Evolutionary conservation across 2,329 filamentous ascomycete species (phyloP), one percentile per base, ranked within the genome.

Genomic region (Thielaviopsis punctulata): DNA sequence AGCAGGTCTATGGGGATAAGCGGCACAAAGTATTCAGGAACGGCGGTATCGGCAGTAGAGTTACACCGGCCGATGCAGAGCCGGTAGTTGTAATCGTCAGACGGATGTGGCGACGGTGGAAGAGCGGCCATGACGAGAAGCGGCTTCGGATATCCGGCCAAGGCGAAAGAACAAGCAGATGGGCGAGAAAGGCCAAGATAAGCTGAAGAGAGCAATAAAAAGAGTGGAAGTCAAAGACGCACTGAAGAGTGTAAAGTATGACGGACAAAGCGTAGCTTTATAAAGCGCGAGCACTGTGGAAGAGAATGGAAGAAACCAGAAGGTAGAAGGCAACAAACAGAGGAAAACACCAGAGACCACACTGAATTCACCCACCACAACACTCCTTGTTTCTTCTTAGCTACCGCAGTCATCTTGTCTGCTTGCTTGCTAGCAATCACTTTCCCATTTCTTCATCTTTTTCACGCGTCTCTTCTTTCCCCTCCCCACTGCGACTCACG

Each of bases 401-500:
- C 30, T 15, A 36, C 13, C 30, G 30, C 13, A 9, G 9, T 36
- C 4, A 36, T 36, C n/a, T 4, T 36, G 7, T 9, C 13, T n/a
- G n/a, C n/a, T n/a, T n/a, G n/a, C n/a, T n/a, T n/a, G n/a, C n/a
- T n/a, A n/a, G n/a, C n/a, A n/a, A n/a, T n/a, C n/a, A n/a, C 18
- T 48, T 27, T 21, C 18, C 13, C 9, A 13, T 22, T 19, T 24
- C 36, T 27, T 12, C 25, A 41, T 43, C 21, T 48, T 27, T 18
- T n/a, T n/a, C n/a, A n/a, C 19, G 10, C 33, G 9, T 21, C n/a
- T 27, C 24, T 23, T 25, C 33, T 24, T 49, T 49, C 45, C 43
- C 45, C 39, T 53, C 51, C 49, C 51, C 27, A 95, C 76, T 43
- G 87, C 73, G 33, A 95, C 74, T 57, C 67, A 77, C 8, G 78